Evolutionary conservation across 2,329 filamentous ascomycete species (phyloP), one percentile per base, ranked within the genome.

Genomic region (Aureobasidium sp.): DNA sequence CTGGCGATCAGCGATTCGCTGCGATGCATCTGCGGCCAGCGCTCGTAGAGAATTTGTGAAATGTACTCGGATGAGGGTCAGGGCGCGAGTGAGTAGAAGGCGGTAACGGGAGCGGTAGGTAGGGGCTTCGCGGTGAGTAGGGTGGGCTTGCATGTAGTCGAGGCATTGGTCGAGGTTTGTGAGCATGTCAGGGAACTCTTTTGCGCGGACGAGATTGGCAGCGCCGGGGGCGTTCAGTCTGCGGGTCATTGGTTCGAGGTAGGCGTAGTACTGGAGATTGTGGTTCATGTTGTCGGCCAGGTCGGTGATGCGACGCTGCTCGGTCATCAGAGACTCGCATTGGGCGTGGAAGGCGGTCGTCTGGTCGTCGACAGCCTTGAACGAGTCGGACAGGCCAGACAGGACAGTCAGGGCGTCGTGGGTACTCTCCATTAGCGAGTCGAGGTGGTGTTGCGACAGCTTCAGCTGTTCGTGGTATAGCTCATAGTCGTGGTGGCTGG

Each of bases 261-360:
- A 97, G 22, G 89, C 85, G 74, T 99, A 99, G 75, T 96, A 97
- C 71, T 92, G 87, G n/a, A 97, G 79, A 68, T 97, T 95, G 27
- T 90, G 89, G 29, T 90, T 88, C 62, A 99, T 88, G 63, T 91
- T 87, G 67, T 95, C 85, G 2, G 91, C 91, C 45, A 99, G 82
- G 66, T 82, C 83, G 65, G 90, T 86, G 44, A 97, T 81, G 27
- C 89, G 85, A 68, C 83, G 85, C 76, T 97, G 91, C 69, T 96
- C 92, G 1, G 84, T 80, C 34, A 97, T 78, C 2, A 99, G 81
- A 62, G 90, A 89, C 71, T 97, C 91, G 75, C 94, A 99, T 74
- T 96, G 91, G 51, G 88, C 85, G 72, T 92, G 90, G 77, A 99
- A 97, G 15, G 89, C 87, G n/a, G 88, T 90, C 0, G 94, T 99